phyloP scores from a whole-genome alignment of 805 yeast species.

The Candida easanensis region DNA sequence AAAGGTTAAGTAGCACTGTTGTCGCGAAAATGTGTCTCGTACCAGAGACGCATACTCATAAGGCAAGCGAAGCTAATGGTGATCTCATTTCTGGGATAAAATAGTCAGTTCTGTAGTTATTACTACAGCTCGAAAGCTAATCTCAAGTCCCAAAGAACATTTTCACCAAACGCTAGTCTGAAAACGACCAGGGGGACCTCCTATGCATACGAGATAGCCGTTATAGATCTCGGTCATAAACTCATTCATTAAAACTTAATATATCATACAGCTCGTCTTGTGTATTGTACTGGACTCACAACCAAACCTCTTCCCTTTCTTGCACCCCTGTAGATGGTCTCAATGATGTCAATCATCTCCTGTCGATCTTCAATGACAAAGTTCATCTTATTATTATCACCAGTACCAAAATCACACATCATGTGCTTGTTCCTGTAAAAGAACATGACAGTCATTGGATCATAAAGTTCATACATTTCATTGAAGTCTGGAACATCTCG shows the following conservation, averaged over 20 bases:
- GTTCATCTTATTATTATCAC: constrained; percentile 91
- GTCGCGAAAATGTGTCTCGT: too few relatives aligned
- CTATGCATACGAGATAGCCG: too few relatives aligned
- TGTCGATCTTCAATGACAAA: constrained; percentile 77
- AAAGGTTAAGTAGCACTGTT: constrained; percentile 2
- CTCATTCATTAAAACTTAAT: too few relatives aligned
- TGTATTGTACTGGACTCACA: constrained; percentile 55
- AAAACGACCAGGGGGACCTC: too few relatives aligned
- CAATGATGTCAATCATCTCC: constrained; percentile 87
- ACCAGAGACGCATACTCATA: constrained; percentile 3
- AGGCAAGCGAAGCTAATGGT: too few relatives aligned
- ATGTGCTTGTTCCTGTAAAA: constrained; percentile 90
- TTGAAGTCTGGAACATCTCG: constrained; percentile 89
- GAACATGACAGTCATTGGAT: constrained; percentile 91
- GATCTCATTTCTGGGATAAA: too few relatives aligned
- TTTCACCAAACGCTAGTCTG: too few relatives aligned
- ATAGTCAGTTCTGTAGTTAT: too few relatives aligned
- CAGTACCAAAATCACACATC: constrained; percentile 99
- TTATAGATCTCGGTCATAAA: too few relatives aligned
- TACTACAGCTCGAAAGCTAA: too few relatives aligned
- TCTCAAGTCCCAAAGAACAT: too few relatives aligned
- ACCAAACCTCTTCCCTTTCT: constrained; percentile 90
- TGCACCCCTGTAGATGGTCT: constrained; percentile 88
- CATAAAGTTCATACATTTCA: constrained; percentile 83
- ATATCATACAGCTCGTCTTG: constrained; percentile 16